Evolutionary conservation across 2,329 filamentous ascomycete genomes (phyloP).

Genomic region (Paracoccidioides brasiliensis): DNA sequence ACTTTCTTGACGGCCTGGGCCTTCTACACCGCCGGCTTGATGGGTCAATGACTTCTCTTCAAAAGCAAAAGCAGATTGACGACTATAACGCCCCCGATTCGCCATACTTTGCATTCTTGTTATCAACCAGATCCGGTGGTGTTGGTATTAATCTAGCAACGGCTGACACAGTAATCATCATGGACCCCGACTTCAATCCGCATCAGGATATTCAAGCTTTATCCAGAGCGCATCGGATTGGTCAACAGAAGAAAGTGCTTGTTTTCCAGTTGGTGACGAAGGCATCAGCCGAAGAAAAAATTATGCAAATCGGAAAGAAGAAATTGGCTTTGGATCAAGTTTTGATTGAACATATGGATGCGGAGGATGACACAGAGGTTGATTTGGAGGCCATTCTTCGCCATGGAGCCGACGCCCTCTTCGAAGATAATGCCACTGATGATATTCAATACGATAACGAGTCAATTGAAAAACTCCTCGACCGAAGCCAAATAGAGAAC

Average conservation of each 20-base stretch:
- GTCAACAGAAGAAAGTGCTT: slow-evolving; percentile 88
- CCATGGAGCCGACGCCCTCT: slow-evolving; percentile 76
- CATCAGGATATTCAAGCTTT: slow-evolving; percentile 96
- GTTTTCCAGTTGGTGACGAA: slow-evolving; percentile 92
- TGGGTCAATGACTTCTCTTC: slow-evolving; percentile 63
- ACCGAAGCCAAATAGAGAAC: slow-evolving; percentile 68
- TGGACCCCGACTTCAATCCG: slow-evolving; percentile 94
- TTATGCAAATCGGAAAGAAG: slow-evolving; percentile 86
- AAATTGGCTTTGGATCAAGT: slow-evolving; percentile 95
- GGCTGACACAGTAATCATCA: slow-evolving; percentile 93
- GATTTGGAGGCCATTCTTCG: slow-evolving; percentile 80
- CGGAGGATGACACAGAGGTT: slow-evolving; percentile 61
- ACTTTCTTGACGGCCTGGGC: slow-evolving; percentile 68
- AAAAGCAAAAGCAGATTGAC: slow-evolving; percentile 92
- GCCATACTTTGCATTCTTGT: slow-evolving; percentile 71
- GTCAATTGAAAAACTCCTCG: slow-evolving; percentile 81
- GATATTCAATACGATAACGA: slow-evolving; percentile 71
- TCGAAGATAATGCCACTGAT: slow-evolving; percentile 55
- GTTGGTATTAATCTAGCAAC: slow-evolving; percentile 96
- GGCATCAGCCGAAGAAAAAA: slow-evolving; percentile 81
- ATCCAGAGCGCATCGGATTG: slow-evolving; percentile 87
- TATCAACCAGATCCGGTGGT: slow-evolving; percentile 88
- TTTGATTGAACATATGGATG: slow-evolving; percentile 81
- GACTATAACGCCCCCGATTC: slow-evolving; percentile 81
- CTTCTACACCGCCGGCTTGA: slow-evolving; percentile 70